Base-by-base conservation (phyloP, 805 yeast species). In the Clavispora fructus region DNA sequence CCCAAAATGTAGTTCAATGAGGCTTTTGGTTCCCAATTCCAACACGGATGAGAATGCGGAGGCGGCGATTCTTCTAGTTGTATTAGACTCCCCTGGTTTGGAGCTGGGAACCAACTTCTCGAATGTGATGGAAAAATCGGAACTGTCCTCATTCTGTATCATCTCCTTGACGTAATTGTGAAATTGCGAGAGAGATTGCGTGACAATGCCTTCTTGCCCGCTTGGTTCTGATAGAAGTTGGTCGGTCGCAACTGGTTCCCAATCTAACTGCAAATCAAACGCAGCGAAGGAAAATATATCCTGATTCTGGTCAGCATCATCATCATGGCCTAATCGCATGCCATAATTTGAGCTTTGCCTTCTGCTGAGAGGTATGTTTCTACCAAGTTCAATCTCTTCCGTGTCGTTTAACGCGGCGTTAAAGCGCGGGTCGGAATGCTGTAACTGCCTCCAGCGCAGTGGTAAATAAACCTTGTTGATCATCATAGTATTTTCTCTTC, bases 331-430 rank as follows among this genome's bases (percentile, higher is more conserved):
- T 6, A 17, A 2, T 10, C 7, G 37, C 13, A 33, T n/a, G 6
- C 37, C 37, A 11, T 16, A 2, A 10, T 7, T 17, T 7, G 37
- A 33, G 25, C 37, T 17, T 9, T 17, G 37, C 9, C 37, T 33
- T 13, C 25, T 16, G 25, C 25, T 17, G 25, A 16, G 1, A 4
- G 35, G 19, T 7, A 16, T 12, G 25, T 33, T 33, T 46, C 57
- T 49, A 7, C 56, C 57, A 3, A 48, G 41, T 32, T 54, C 57
- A 17, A 53, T 43, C 7, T 52, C 57, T 17, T 13, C 45, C 30
- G 29, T 23, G 13, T 33, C 17, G 6, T 10, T 23, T 6, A 33
- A 16, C 8, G 6, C 25, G 7, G 25, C 7, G 4, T 11, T n/a
- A 2, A 12, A 11, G 13, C 2, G n/a, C 37, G 9, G 13, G 4